Evolutionary conservation across 495 filamentous ascomycete genomes (phyloP), one percentile per base, ranked within the genome.

Genomic region (Terfezia boudieri): DNA sequence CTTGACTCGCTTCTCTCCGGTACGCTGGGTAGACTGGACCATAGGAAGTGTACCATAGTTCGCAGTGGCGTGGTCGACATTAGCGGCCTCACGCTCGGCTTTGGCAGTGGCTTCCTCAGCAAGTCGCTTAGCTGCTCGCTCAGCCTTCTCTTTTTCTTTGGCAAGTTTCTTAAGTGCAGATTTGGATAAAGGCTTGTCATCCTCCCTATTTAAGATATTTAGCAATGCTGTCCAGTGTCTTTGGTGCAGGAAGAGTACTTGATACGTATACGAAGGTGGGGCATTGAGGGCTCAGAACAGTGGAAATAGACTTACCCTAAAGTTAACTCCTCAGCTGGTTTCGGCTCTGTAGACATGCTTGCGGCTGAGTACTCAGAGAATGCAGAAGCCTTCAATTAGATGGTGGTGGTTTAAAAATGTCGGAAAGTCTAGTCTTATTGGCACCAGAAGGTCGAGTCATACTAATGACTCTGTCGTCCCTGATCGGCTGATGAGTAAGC

Each of bases 11-110:
- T 50, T 56, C 22, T 17, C 59, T 16, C 37, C 51, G 9, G 62
- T 57, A 41, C 62, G 59, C 8, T 66, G 54, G n/a, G 62, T 59
- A 4, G 63, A 65, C 37, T 65, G 64, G 37, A 64, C 57, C 58
- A 65, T 65, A 11, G 49, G 49, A 37, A 56, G 56, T 7, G 37
- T 16, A 14, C 63, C 63, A 49, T 65, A 65, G 52, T 59, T 62
- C 46, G 50, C 59, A 9, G 50, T 57, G 23, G 63, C 63, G 55
- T 58, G 32, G 35, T 65, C 63, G 43, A 59, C 23, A 16, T 65
- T 60, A 50, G 63, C 59, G 49, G 63, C 59, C 55, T 65, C 63
- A 38, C 62, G 63, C 37, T 59, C 63, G 16, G 62, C 59, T 50
- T 56, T 65, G 11, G 59, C 62, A 10, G 22, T 20, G 8, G 54